Evolutionary conservation across 176 grass and related monocot species (phyloP).

Genomic region (Juncus inflexus): DNA sequence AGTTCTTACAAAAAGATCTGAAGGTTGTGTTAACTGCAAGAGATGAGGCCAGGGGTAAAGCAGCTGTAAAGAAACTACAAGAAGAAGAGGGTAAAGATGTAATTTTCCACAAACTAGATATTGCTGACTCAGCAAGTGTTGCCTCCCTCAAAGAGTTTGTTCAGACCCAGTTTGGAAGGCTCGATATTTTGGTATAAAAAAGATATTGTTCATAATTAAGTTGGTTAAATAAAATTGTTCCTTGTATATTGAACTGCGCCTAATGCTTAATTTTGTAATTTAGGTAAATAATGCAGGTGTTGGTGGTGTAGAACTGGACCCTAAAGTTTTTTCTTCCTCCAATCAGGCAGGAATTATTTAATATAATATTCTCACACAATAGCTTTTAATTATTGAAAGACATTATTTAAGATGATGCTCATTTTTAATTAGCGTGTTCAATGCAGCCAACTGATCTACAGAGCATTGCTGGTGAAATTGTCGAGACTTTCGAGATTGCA

Average conservation of each 20-base stretch:
- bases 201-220: background rate
- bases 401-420: too few relatives aligned
- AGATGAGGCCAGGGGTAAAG: constrained; percentile 42
- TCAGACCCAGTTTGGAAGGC: constrained; percentile 38
- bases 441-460: too few relatives aligned
- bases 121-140: constrained; percentile 31
- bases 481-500: too few relatives aligned
- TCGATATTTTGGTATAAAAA: constrained; percentile 53
- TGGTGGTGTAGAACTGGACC: background rate
- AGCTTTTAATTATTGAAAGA: too few relatives aligned
- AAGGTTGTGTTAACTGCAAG: constrained; percentile 64
- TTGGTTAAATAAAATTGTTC: background rate
- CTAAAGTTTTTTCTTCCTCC: too few relatives aligned
- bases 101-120: constrained; percentile 60
- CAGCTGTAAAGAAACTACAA: constrained; percentile 32
- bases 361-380: too few relatives aligned
- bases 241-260: too few relatives aligned
- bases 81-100: constrained; percentile 34
- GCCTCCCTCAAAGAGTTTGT: constrained; percentile 34
- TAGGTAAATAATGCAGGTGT: constrained; percentile 20
- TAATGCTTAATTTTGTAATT: background rate
- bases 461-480: too few relatives aligned
- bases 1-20: constrained; percentile 40
- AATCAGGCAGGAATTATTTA: too few relatives aligned
- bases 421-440: too few relatives aligned